A percentile compares a stretch with the other conserved stretches of the same genome.
These are phyloP conservation scores for Fusarium verticillioides DNA, from an alignment of 2,329 filamentous ascomycete species.

Conservation along the genomic window DNA sequence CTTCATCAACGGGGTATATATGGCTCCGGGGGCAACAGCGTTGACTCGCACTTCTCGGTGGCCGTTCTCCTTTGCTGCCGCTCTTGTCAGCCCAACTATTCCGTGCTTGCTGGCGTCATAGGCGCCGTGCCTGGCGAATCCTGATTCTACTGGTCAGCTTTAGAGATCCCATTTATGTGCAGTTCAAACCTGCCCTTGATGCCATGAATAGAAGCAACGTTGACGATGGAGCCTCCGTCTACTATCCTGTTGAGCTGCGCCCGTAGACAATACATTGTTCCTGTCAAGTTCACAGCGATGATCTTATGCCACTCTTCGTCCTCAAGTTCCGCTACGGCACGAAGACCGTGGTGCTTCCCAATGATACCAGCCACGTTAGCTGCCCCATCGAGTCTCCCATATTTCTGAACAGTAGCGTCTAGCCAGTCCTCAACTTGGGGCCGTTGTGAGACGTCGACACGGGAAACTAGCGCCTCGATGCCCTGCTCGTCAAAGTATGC, in stretches of 20 bases:
- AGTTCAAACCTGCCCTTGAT: slow-evolving; percentile 54
- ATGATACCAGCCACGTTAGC: slow-evolving; percentile 67
- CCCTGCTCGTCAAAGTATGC: slow-evolving; percentile 47
- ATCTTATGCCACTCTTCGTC: slow-evolving; percentile 62
- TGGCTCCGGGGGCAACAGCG: slow-evolving; percentile 60
- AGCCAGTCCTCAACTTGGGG: slow-evolving; percentile 64
- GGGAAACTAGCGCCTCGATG: slow-evolving; percentile 49
- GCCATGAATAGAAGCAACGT: slow-evolving; percentile 60
- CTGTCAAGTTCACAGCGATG: slow-evolving; percentile 61
- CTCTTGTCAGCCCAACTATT: slow-evolving; percentile 51
- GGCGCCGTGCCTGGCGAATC: slow-evolving; percentile 50
- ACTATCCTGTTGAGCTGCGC: slow-evolving; percentile 55
- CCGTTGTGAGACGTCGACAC: slow-evolving; percentile 60
- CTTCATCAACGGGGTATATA: slow-evolving; percentile 62
- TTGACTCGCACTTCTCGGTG: slow-evolving; percentile 58
- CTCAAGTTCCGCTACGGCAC: slow-evolving; percentile 55
- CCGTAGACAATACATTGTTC: slow-evolving; percentile 63
- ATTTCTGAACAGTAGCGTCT: slow-evolving; percentile 56
- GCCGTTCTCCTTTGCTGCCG: slow-evolving; percentile 55
- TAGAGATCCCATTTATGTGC: not conserved
- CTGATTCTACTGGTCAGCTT: slow-evolving; percentile 39
- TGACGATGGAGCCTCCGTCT: slow-evolving; percentile 67
- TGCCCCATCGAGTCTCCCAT: slow-evolving; percentile 64
- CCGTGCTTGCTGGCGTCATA: slow-evolving; percentile 55
- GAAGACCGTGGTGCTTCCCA: slow-evolving; percentile 55